Evolutionary conservation across 345 rosid species (phyloP).

Genomic region (Salix suchowensis): DNA sequence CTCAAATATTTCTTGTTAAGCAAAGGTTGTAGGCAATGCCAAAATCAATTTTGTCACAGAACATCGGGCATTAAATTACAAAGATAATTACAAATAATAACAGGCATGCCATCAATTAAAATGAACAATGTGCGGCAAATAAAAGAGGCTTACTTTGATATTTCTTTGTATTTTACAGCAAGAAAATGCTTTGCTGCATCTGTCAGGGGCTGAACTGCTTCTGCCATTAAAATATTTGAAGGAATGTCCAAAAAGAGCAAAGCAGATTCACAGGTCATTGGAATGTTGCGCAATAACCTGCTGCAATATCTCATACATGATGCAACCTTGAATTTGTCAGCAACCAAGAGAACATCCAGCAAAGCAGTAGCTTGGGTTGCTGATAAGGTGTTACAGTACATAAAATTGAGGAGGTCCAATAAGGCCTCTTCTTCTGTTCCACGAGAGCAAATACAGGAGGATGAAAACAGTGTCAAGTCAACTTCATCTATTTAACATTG

Average conservation of each 20-base stretch:
- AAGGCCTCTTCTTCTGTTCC: constrained; percentile 76
- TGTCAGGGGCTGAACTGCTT: constrained; percentile 69
- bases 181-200: constrained; percentile 70
- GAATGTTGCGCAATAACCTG: constrained; percentile 47
- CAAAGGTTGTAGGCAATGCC: neutral
- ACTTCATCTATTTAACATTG: neutral
- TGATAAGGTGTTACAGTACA: constrained; percentile 55
- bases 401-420: constrained; percentile 71
- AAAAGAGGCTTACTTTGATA: constrained; percentile 42
- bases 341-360: constrained; percentile 68
- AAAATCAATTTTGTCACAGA: neutral
- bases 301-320: constrained; percentile 84
- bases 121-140: neutral
- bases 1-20: neutral
- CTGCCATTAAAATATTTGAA: constrained; percentile 54
- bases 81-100: neutral
- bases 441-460: neutral
- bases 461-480: neutral
- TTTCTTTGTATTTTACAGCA: constrained; percentile 51
- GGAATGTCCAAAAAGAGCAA: constrained; percentile 80
- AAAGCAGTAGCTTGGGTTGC: constrained; percentile 45
- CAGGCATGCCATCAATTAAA: neutral
- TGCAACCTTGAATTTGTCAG: constrained; percentile 80
- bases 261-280: constrained; percentile 77
- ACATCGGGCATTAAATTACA: neutral